These are phyloP conservation scores for Fremontodendron californicum DNA, from an alignment of 345 rosid genomes.

Conservation along the genomic window DNA sequence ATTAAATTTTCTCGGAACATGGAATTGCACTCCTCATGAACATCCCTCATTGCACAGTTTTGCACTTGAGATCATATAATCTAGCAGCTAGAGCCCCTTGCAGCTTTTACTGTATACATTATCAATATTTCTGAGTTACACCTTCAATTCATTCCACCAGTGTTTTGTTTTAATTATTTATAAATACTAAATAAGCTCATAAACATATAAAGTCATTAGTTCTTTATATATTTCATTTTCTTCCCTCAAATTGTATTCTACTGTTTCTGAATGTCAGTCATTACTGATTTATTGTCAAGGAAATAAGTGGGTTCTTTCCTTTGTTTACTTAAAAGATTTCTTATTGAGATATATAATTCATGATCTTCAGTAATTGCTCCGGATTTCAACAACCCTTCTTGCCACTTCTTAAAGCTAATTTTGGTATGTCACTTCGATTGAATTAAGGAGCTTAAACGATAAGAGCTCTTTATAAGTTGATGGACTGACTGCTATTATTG, in stretches of 20 bases:
- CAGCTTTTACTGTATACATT: slow-evolving; percentile 1
- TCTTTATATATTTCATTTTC: background rate
- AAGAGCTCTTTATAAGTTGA: no score
- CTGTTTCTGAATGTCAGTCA: background rate
- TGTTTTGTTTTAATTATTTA: background rate
- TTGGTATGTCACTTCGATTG: background rate
- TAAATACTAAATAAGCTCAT: background rate
- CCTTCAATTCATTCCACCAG: background rate
- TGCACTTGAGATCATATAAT: background rate
- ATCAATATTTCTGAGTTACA: background rate
- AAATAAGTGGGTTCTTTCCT: background rate
- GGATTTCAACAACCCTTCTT: background rate
- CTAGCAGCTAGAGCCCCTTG: background rate
- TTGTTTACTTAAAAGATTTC: background rate
- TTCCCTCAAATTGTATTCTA: background rate
- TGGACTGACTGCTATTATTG: no score
- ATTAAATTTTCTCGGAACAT: background rate
- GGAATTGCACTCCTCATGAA: background rate
- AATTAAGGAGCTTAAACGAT: no score
- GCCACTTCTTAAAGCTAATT: background rate
- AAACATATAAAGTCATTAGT: background rate
- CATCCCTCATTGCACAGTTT: background rate
- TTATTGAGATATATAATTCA: background rate
- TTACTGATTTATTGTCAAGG: background rate
- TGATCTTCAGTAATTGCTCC: background rate